phyloP scores from a whole-genome alignment of 352 stramenopile genomes.

The Hyaloperonospora brassicae region DNA sequence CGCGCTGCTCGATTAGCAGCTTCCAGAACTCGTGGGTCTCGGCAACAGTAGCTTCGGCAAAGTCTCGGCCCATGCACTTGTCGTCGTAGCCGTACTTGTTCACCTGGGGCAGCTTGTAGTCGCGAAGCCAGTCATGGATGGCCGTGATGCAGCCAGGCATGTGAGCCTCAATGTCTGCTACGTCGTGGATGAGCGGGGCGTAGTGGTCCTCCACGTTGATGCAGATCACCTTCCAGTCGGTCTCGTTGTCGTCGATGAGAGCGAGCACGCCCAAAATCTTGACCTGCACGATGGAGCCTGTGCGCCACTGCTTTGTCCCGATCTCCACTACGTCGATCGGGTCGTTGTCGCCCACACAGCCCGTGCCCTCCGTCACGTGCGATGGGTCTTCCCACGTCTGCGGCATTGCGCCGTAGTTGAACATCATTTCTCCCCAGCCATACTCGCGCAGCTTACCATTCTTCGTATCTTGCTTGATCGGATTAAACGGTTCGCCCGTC shows the following conservation, averaged over 20 bases:
- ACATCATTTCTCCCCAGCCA: slow-evolving; percentile 94
- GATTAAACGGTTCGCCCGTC: slow-evolving; percentile 92
- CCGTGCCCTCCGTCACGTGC: slow-evolving; percentile 76
- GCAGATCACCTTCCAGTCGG: slow-evolving; percentile 99
- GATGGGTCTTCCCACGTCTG: slow-evolving; percentile 99
- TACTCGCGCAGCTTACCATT: slow-evolving; percentile 96
- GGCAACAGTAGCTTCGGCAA: slow-evolving; percentile 78
- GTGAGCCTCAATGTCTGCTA: slow-evolving; percentile 93
- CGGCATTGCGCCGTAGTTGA: slow-evolving; percentile 98
- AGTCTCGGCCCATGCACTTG: slow-evolving; percentile 89
- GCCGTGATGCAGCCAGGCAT: slow-evolving; percentile 88
- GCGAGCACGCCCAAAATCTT: slow-evolving; percentile 97
- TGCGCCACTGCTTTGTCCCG: slow-evolving; percentile 88
- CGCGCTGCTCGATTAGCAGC: slow-evolving; percentile 80
- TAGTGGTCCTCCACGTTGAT: slow-evolving; percentile 96
- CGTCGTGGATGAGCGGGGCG: slow-evolving; percentile 94
- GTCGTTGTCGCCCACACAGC: slow-evolving; percentile 93
- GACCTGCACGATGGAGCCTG: slow-evolving; percentile 92
- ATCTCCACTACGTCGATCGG: slow-evolving; percentile 99
- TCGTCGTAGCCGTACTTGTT: slow-evolving; percentile 99
- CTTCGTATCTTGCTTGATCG: slow-evolving; percentile 99
- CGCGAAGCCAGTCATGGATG: slow-evolving; percentile 97
- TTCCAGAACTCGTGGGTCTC: slow-evolving; percentile 89
- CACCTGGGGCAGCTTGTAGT: slow-evolving; percentile 99
- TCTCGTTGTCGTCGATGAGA: slow-evolving; percentile 99